Conservation (phyloP, 2,329 filamentous ascomycete species). For the Myriosclerotinia duriaeana region DNA sequence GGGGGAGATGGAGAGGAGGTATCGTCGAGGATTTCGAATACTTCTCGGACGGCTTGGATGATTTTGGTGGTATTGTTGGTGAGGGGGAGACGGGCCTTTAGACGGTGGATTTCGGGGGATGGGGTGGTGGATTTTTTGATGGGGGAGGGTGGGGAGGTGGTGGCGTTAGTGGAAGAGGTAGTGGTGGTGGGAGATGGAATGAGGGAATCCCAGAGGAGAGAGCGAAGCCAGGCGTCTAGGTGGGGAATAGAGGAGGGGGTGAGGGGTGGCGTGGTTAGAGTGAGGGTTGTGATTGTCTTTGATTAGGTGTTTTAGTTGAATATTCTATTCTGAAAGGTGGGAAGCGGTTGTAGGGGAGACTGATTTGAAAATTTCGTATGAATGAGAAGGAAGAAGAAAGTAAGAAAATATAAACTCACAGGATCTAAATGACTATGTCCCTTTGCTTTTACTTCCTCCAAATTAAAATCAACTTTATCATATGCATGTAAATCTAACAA, state of each 20-base stretch:
- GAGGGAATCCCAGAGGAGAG: conserved; percentile 27
- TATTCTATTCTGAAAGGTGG: too few relatives aligned
- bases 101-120: conserved; percentile 74
- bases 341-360: neutral
- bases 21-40: conserved; percentile 84
- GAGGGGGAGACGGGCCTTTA: conserved; percentile 77
- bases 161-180: neutral
- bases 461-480: conserved; percentile 73
- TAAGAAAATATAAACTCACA: conserved; percentile 48
- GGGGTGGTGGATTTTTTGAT: neutral
- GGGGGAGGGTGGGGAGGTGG: too few relatives aligned
- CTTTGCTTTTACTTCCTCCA: conserved; percentile 68
- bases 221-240: conserved; percentile 27
- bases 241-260: conserved; percentile 54
- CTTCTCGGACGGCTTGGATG: conserved; percentile 86
- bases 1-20: neutral
- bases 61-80: conserved; percentile 63
- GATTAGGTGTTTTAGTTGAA: neutral
- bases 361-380: neutral
- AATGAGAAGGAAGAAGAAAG: neutral
- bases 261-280: conserved; percentile 66
- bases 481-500: conserved; percentile 91
- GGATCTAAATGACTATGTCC: conserved; percentile 91
- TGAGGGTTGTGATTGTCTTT: conserved; percentile 80
- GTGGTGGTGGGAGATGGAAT: conserved; percentile 17